A percentile compares a stretch with the other conserved stretches of the same genome.
Conservation (phyloP, 2,329 filamentous ascomycete genomes). For the Fusarium brachygibbosum region DNA sequence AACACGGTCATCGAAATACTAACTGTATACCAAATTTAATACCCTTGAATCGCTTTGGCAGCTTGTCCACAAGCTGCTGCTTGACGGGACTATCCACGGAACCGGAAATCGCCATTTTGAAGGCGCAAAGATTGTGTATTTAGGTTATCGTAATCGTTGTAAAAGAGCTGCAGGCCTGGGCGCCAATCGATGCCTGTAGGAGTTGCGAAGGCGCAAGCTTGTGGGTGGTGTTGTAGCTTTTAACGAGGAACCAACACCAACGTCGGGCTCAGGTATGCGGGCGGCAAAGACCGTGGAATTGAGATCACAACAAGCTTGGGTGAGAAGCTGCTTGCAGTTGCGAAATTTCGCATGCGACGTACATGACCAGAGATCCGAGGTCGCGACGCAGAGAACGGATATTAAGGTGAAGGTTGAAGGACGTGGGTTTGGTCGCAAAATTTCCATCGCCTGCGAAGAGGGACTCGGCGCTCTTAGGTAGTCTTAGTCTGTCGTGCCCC, state of each 20-base stretch:
- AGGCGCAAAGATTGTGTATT: background rate
- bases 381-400: slow-evolving; percentile 9
- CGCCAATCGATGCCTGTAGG: background rate
- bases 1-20: slow-evolving; percentile 45
- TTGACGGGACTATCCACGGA: slow-evolving; percentile 67
- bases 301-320: slow-evolving; percentile 33
- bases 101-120: slow-evolving; percentile 29
- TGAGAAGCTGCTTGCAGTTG: slow-evolving; percentile 16
- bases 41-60: slow-evolving; percentile 92
- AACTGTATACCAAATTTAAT: slow-evolving; percentile 95
- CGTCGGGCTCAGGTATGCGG: slow-evolving; percentile 7
- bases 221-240: background rate
- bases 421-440: slow-evolving; percentile 42
- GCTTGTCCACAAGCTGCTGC: slow-evolving; percentile 88
- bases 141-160: background rate
- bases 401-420: slow-evolving; percentile 9
- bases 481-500: slow-evolving; percentile 45
- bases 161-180: background rate
- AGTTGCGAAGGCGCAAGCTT: slow-evolving; percentile 6
- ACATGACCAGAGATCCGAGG: slow-evolving; percentile 41
- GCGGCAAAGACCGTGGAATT: slow-evolving; percentile 5
- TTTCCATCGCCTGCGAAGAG: slow-evolving; percentile 40
- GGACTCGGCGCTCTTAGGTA: slow-evolving; percentile 23
- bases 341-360: slow-evolving; percentile 15
- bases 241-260: background rate